Percentiles rank a stretch among this genome's conserved stretches.
phyloP scores from a whole-genome alignment of 257 asterid genomes.

The Ehretia macrophylla region DNA sequence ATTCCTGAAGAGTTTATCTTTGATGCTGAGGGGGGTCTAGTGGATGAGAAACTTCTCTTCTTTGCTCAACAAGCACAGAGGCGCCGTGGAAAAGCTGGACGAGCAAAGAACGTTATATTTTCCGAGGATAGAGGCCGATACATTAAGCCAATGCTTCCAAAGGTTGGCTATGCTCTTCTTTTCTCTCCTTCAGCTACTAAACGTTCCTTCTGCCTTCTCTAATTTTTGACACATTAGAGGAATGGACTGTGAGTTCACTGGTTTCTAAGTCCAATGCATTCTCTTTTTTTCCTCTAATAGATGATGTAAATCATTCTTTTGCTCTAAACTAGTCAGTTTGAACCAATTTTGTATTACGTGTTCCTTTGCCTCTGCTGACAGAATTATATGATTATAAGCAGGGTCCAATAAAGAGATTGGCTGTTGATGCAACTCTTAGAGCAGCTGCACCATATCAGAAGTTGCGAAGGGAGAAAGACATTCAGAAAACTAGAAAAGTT shows the following conservation, averaged over 20 bases:
- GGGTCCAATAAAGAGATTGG: conserved; percentile 98
- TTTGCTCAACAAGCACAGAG: conserved; percentile 98
- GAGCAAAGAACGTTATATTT: conserved; percentile 94
- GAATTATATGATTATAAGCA: conserved; percentile 33
- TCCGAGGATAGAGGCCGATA: conserved; percentile 98
- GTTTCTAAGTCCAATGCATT: neutral
- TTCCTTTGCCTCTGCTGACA: conserved; percentile 18
- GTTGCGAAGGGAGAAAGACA: conserved; percentile 83
- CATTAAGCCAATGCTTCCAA: conserved; percentile 97
- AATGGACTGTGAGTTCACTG: neutral
- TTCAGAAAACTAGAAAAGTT: conserved; percentile 63
- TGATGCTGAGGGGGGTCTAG: conserved; percentile 94
- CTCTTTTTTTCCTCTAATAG: neutral
- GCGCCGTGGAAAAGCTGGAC: conserved; percentile 86
- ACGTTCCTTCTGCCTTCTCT: neutral
- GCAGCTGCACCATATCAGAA: conserved; percentile 99
- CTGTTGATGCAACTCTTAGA: conserved; percentile 99
- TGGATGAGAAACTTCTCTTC: conserved; percentile 97
- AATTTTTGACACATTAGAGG: neutral
- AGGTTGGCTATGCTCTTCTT: conserved; percentile 45
- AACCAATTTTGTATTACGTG: neutral
- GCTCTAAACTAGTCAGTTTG: neutral
- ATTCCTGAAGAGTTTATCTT: conserved; percentile 94
- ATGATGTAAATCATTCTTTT: neutral
- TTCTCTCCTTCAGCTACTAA: conserved; percentile 2